Base-by-base conservation (phyloP, 768 basidiomycete genomes). In the Collybiopsis luxurians region DNA sequence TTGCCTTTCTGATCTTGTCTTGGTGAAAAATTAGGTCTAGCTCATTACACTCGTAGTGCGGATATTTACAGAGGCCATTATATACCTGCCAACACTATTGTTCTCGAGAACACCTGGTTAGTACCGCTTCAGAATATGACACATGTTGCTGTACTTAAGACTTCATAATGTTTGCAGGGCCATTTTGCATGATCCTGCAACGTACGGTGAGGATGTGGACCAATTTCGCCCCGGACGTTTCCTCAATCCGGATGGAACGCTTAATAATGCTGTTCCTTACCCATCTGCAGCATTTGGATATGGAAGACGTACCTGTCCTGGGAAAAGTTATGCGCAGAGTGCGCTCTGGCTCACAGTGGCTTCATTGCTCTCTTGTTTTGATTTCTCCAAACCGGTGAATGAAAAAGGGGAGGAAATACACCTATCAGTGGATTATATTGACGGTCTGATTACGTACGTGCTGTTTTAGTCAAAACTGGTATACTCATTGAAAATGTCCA, bases 221-320 rank as follows among this genome's bases (percentile, higher is more conserved):
- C 28, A 36, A 24, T 72, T 72, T 56, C 61, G 53, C 44, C 70
- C 71, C 6, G 71, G 71, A 40, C 67, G 69, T 17, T 71, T 66
- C 42, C 48, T 66, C 4, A 31, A 24, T 15, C 13, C 19, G 21
- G 49, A 51, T 15, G 49, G 49, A 24, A 36, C 27, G 31, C 49
- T 51, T 11, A 51, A 51, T 42, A 26, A 44, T 4, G 19, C 17
- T 12, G 43, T 59, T 42, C 43, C 30, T 13, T 55, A 61, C 5
- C 44, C 62, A 1, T n/a, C 13, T 13, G 27, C 57, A 1, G 57
- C 54, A 0, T 64, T 61, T 27, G 63, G 61, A 9, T 64, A 60
- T 39, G 63, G 63, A 3, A 50, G 60, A 34, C 61, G 61, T 6
- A 10, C 10, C 11, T 51, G 49, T 36, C 28, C 49, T 21, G 49